phyloP scores from a whole-genome alignment of 148 eudicot genomes.

The Rhododendron williamsianum region DNA sequence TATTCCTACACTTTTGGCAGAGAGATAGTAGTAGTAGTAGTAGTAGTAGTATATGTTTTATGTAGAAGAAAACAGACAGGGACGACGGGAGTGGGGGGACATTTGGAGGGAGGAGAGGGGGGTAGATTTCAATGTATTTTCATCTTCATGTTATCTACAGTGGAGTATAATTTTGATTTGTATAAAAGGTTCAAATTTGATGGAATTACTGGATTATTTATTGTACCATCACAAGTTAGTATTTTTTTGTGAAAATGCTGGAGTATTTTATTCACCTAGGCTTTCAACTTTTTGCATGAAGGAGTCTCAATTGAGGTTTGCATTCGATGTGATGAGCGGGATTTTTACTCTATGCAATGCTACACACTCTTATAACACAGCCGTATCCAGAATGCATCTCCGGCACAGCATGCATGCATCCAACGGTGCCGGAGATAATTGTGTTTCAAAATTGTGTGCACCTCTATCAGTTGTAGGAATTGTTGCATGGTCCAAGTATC shows the following conservation, averaged over 20 bases:
- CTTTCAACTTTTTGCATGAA: not conserved
- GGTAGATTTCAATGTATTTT: not conserved
- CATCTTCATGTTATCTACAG: not conserved
- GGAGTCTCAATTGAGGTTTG: not conserved
- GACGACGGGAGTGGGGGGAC: not conserved
- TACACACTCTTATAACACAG: no score
- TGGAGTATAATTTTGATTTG: not conserved
- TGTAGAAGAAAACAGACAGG: not conserved
- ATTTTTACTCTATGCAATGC: no score
- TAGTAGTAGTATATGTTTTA: no score
- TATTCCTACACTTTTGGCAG: not conserved
- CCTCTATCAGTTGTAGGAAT: not conserved
- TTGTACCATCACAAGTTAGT: no score
- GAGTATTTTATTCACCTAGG: not conserved
- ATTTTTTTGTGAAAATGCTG: not conserved
- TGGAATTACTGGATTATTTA: not conserved
- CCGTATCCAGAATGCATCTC: not conserved
- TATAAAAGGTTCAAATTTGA: not conserved
- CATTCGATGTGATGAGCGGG: no score
- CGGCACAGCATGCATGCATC: no score
- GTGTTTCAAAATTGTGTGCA: not conserved
- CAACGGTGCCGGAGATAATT: no score
- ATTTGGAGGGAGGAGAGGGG: not conserved
- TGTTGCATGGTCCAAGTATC: not conserved
- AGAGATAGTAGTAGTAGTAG: not conserved